These are phyloP conservation scores for Lobulomyces angularis DNA, from an alignment of 192 early-diverging fungal genomes.

Conservation along the genomic window DNA sequence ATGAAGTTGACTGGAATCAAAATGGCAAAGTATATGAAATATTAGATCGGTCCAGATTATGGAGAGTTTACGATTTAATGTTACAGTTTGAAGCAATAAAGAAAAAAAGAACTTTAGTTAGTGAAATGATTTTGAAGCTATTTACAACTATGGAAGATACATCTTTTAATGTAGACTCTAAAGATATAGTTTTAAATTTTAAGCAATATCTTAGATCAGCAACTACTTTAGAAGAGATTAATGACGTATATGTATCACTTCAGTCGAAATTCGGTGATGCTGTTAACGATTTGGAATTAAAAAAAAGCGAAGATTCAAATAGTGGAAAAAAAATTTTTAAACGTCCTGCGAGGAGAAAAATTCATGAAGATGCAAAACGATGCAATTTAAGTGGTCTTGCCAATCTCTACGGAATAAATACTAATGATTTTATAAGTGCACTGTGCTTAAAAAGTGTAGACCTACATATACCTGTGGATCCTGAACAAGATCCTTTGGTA, in stretches of 20 bases:
- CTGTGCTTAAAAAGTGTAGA: too few relatives aligned
- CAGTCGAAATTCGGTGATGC: slow-evolving; percentile 27
- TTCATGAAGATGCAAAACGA: slow-evolving; percentile 29
- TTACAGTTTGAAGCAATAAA: slow-evolving; percentile 59
- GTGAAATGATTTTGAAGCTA: slow-evolving; percentile 19
- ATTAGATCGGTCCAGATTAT: slow-evolving; percentile 60
- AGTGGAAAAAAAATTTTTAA: slow-evolving; percentile 21
- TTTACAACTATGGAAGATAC: slow-evolving; percentile 35
- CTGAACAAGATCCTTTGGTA: slow-evolving; percentile 30
- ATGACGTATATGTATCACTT: slow-evolving; percentile 34
- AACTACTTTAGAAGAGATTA: slow-evolving; percentile 21
- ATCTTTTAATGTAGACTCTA: slow-evolving; percentile 22
- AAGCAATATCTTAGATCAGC: too few relatives aligned
- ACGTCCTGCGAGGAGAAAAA: slow-evolving; percentile 17
- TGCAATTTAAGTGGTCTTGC: slow-evolving; percentile 26
- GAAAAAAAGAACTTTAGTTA: slow-evolving; percentile 27
- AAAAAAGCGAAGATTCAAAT: slow-evolving; percentile 21
- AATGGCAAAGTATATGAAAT: slow-evolving; percentile 31
- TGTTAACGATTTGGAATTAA: too few relatives aligned
- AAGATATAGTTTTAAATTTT: slow-evolving; percentile 5
- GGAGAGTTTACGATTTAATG: slow-evolving; percentile 82
- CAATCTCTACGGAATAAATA: slow-evolving; percentile 11
- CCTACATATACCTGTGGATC: slow-evolving; percentile 41
- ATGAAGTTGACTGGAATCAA: slow-evolving; percentile 13
- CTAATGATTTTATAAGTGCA: too few relatives aligned